Evolutionary conservation across 2,329 filamentous ascomycete genomes (phyloP).

Genomic region (Orbilia javanica): DNA sequence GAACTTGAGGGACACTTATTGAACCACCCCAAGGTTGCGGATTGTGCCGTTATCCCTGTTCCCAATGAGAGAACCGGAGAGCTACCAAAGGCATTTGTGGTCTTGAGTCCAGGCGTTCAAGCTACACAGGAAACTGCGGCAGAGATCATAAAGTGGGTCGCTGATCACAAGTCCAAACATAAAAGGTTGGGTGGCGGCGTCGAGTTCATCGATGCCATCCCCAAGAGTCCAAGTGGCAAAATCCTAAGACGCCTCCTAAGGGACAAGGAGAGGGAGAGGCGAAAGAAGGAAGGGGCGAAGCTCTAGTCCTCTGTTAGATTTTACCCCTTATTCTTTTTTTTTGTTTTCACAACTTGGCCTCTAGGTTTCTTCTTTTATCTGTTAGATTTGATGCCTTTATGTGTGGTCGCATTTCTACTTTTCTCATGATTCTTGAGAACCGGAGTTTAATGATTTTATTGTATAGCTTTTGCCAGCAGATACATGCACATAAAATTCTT

Average conservation of each 20-base stretch:
- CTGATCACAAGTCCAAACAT: conserved; percentile 67
- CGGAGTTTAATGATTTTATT: conserved; percentile 9
- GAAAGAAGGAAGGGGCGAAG: conserved; percentile 75
- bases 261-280: conserved; percentile 78
- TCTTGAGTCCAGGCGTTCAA: conserved; percentile 63
- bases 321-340: background rate
- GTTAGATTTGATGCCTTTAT: background rate
- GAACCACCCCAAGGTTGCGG: conserved; percentile 66
- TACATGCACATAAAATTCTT: background rate
- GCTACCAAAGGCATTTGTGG: conserved; percentile 68
- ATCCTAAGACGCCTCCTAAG: conserved; percentile 71
- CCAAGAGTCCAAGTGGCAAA: conserved; percentile 69
- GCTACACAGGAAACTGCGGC: conserved; percentile 63
- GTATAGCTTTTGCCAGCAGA: background rate
- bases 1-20: conserved; percentile 68
- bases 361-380: background rate
- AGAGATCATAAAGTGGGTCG: conserved; percentile 67
- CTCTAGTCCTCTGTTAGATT: conserved; percentile 67
- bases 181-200: conserved; percentile 68
- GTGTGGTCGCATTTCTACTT: background rate
- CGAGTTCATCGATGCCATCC: conserved; percentile 68
- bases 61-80: conserved; percentile 68
- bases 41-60: conserved; percentile 68
- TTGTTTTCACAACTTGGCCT: background rate
- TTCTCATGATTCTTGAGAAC: background rate